phyloP scores from a whole-genome alignment of 352 stramenopile species.

The Globisporangium parvum region DNA sequence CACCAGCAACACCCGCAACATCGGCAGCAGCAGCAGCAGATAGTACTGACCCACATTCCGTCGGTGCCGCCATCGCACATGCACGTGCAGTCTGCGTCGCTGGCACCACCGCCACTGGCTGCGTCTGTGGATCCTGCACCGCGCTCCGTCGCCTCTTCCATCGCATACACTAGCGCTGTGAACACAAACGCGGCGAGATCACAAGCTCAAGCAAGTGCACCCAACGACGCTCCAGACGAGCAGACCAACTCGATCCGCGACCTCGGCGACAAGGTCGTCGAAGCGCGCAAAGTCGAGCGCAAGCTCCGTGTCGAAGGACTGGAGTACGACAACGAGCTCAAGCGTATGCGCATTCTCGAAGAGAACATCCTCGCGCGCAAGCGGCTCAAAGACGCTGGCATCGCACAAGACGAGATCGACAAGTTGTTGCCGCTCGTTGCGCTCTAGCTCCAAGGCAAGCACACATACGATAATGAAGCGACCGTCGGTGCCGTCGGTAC shows the following conservation, averaged over 20 bases:
- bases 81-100: too few species aligned
- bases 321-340: conserved; percentile 16
- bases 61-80: not conserved
- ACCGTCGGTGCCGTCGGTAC: not conserved
- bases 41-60: not conserved
- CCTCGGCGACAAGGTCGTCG: conserved; percentile 14
- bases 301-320: conserved; percentile 14
- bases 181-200: not conserved
- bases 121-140: too few species aligned
- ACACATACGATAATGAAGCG: not conserved
- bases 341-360: conserved; percentile 16
- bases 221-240: not conserved
- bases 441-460: not conserved
- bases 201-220: not conserved
- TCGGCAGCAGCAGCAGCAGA: not conserved
- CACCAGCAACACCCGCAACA: not conserved
- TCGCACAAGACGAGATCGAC: conserved; percentile 13
- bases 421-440: conserved; percentile 8
- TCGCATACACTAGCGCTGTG: not conserved
- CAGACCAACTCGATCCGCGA: conserved; percentile 6
- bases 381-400: conserved; percentile 13
- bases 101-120: too few species aligned
- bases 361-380: conserved; percentile 17
- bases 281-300: conserved; percentile 9
- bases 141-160: not conserved